Base-by-base conservation (phyloP, 371 early-diverging fungal species). In the Parasitella parasitica region DNA sequence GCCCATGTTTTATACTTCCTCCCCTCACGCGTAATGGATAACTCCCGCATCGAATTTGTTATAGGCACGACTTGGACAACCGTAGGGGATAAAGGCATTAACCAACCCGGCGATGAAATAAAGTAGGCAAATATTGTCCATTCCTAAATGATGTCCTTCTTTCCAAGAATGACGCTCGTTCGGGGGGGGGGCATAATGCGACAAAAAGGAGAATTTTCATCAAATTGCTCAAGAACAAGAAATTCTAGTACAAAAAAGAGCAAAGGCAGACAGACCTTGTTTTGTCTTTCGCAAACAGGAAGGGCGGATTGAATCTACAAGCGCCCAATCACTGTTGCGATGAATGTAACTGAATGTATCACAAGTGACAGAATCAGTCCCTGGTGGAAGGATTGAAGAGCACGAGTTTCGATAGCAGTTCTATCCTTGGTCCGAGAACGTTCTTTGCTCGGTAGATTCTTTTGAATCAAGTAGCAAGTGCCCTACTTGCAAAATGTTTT, bases 1-100 rank as follows among this genome's bases (percentile, higher is more conserved):
- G n/a, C 3, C 36, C 26, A 28, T 59, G 59, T 59, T 59, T 59
- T 59, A 59, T 59, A 28, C 6, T 9, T 38, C 59, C 51, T 22
- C 36, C 26, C 59, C 51, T 0, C 18, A 18, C 18, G 3, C 9
- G 16, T 8, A 2, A 41, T 43, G 22, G 8, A 13, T 4, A 48
- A 15, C 3, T 16, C 46, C 18, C 18, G 6, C 27, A 2, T 20
- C 6, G 6, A 20, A 4, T 22, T 6, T 13, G 3, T 24, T 22
- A 4, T 11, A 24, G 18, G 8, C 13, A 46, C 5, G 12, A 13
- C 11, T 11, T 24, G 24, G 11, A 22, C 18, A 46, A 12, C 35
- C 27, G n/a, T 37, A 20, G 46, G 57, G 46, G 57, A 46, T 43
- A 43, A 57, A 57, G 57, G 34, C 43, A 43, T 57, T 43, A 24